Evolutionary conservation across 1,284 basidiomycete genomes (phyloP), one percentile per base, ranked within the genome.

Genomic region (Wallemia mellicola): DNA sequence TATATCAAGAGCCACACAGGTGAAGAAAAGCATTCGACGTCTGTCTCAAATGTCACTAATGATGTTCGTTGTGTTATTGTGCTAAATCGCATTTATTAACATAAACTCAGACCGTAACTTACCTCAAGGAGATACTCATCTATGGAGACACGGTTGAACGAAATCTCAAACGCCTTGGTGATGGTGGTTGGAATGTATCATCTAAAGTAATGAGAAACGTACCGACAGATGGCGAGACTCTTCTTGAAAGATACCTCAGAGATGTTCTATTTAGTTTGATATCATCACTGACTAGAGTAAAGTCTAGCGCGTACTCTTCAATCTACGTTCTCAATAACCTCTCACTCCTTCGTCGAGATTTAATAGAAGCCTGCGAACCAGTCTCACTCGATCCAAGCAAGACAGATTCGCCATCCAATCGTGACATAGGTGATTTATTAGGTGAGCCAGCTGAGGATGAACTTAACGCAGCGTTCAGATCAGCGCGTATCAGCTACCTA

Each of bases 241-340:
- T 27, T n/a, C 22, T 22, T 62, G 59, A 48, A 63, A 64, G 32
- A 27, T 63, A 11, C 61, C 48, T 26, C 66, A 65, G 22, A 61
- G 62, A 62, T 0, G 32, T 64, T 1, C 61, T 67, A 0, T 63
- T 59, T n/a, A 64, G 64, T n/a, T 63, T 67, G 28, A 64, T 66
- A 59, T 62, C 62, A 7, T 63, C 55, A 26, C 55, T 57, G 7
- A 57, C 11, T 7, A 3, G 65, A 1, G 63, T 63, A 7, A 62
- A 61, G 17, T 64, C 66, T 24, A 67, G 66, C 32, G 63, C 65
- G 1, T 65, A 67, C 19, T 64, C 63, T 1, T 62, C 63, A 1
- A 67, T 66, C 5, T 64, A 65, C 1, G 64, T 64, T 14, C 66
- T 67, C 27, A 67, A 66, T 56, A 58, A 66, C 24, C 63, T 67